Conservation (phyloP, 331 rosid genomes). For the Dryas integrifolia region DNA sequence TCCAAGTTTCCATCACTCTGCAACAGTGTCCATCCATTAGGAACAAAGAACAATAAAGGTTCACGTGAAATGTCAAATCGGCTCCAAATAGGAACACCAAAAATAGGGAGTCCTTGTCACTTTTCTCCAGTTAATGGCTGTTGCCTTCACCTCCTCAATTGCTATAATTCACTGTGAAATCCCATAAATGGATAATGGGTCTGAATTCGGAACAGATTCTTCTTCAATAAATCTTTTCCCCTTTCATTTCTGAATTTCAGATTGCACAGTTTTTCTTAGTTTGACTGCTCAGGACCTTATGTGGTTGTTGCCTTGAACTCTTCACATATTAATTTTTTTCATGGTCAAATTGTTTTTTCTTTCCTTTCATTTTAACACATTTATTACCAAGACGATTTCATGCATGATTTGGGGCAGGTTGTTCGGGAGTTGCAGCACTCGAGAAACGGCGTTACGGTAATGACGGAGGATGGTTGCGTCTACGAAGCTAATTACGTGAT, state of each 20-base stretch:
- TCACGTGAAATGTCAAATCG: slow-evolving; percentile 58
- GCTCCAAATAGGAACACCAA: slow-evolving; percentile 39
- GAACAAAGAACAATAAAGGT: slow-evolving; percentile 42
- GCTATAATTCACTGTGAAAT: no score
- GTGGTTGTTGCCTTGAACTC: slow-evolving; percentile 16
- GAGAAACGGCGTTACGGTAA: slow-evolving; percentile 71
- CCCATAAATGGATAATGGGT: background rate
- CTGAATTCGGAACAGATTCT: slow-evolving; percentile 33
- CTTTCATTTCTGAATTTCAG: slow-evolving; percentile 23
- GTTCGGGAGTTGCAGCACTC: slow-evolving; percentile 84
- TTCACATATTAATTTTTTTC: slow-evolving; percentile 12
- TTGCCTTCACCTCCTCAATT: background rate
- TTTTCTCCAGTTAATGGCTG: slow-evolving; percentile 44
- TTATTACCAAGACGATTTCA: slow-evolving; percentile 14
- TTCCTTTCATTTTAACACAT: background rate
- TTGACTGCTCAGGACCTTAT: slow-evolving; percentile 30
- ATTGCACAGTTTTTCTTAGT: slow-evolving; percentile 33
- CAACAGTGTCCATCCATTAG: slow-evolving; percentile 27
- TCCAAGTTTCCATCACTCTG: slow-evolving; percentile 41
- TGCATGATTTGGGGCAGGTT: slow-evolving; percentile 62
- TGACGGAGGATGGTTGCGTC: slow-evolving; percentile 82
- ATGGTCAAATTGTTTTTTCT: background rate
- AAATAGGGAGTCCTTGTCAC: slow-evolving; percentile 53
- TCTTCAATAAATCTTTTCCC: slow-evolving; percentile 19
- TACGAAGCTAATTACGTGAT: slow-evolving; percentile 78